phyloP scores from a whole-genome alignment of 495 filamentous ascomycete genomes.

The Tetracladium marchalianum region DNA sequence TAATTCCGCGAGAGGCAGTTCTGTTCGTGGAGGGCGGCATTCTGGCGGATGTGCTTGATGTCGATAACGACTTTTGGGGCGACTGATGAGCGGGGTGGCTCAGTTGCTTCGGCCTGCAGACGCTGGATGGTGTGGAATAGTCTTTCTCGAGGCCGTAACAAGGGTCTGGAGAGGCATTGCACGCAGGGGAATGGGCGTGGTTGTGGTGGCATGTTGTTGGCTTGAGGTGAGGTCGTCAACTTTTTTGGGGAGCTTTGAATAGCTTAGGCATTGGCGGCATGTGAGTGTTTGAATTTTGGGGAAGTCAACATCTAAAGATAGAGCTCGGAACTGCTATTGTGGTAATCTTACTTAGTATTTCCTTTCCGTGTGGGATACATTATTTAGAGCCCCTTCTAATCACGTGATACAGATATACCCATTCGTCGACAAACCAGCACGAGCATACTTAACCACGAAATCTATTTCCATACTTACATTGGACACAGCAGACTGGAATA shows the following conservation, averaged over 20 bases:
- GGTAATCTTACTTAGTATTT: no score
- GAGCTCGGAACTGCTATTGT: no score
- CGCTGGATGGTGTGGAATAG: constrained; percentile 7
- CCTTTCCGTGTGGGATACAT: no score
- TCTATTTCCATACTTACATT: no score
- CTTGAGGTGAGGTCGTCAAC: background rate
- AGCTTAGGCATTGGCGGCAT: background rate
- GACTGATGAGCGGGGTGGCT: constrained; percentile 42
- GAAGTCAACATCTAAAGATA: no score
- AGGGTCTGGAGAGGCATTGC: constrained; percentile 19
- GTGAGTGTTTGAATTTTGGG: no score
- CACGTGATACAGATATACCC: no score
- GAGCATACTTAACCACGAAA: no score
- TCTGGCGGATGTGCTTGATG: constrained; percentile 80
- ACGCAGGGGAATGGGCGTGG: constrained; percentile 20
- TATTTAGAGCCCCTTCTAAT: no score
- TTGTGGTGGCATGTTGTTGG: constrained; percentile 17
- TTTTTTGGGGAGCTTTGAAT: background rate
- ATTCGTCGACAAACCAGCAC: no score
- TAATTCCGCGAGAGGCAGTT: constrained; percentile 88
- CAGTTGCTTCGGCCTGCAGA: constrained; percentile 9
- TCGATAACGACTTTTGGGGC: constrained; percentile 75
- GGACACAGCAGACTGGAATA: no score
- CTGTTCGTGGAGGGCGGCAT: constrained; percentile 63
- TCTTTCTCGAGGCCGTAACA: constrained; percentile 7